Conservation (phyloP, 768 basidiomycete species). For the Fomitopsis serialis region DNA sequence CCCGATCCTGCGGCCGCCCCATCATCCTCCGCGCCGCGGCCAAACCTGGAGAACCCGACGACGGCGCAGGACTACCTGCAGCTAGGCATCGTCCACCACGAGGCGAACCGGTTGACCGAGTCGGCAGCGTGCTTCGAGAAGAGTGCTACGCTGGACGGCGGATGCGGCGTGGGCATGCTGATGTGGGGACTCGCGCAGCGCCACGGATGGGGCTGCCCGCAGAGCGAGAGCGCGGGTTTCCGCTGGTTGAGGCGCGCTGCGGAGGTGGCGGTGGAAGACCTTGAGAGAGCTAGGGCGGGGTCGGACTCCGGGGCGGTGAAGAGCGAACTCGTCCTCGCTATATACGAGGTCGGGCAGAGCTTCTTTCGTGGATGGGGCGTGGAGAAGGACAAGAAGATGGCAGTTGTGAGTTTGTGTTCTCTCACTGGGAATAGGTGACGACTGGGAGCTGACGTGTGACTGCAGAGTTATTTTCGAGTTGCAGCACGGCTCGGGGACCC, state of each 20-base stretch:
- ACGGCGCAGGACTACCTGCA: constrained; percentile 68
- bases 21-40: not conserved
- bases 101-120: constrained; percentile 63
- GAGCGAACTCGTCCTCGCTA: constrained; percentile 81
- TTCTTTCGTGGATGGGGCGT: constrained; percentile 94
- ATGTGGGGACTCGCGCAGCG: constrained; percentile 87
- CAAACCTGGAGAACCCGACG: constrained; percentile 7
- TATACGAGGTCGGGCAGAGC: constrained; percentile 90
- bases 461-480: constrained; percentile 75
- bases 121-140: constrained; percentile 73
- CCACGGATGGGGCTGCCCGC: constrained; percentile 84
- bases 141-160: constrained; percentile 68
- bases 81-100: constrained; percentile 73
- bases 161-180: constrained; percentile 85
- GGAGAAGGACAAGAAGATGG: constrained; percentile 84
- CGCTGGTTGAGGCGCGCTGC: constrained; percentile 81
- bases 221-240: constrained; percentile 77
- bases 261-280: constrained; percentile 70
- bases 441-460: not conserved
- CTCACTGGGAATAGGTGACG: not conserved
- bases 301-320: constrained; percentile 50
- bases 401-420: constrained; percentile 51
- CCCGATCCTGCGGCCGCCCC: not conserved
- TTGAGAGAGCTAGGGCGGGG: constrained; percentile 57
- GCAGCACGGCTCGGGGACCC: constrained; percentile 82